A percentile compares a stretch with the other conserved stretches of the same genome.
Evolutionary conservation across 768 basidiomycete genomes (phyloP).

Genomic region (Rubroboletus satanas): DNA sequence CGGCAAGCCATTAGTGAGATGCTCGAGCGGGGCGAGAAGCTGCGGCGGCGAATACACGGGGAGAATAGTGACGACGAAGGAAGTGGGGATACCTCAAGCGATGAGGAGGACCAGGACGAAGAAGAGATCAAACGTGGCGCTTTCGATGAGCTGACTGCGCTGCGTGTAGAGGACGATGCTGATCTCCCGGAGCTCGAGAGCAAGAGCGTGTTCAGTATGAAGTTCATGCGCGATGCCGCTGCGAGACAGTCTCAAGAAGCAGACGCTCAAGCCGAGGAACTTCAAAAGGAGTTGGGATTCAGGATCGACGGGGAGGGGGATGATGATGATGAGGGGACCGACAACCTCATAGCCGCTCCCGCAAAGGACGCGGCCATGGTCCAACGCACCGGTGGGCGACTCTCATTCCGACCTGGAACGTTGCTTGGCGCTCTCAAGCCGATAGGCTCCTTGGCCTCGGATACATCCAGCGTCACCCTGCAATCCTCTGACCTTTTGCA

Average conservation of each 20-base stretch:
- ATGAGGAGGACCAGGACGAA: constrained; percentile 37
- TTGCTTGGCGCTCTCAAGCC: constrained; percentile 14
- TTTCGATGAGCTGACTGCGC: constrained; percentile 68
- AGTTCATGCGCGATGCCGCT: constrained; percentile 96
- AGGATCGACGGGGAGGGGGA: constrained; percentile 27
- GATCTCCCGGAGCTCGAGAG: constrained; percentile 32
- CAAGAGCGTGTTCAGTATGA: constrained; percentile 89
- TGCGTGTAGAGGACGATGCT: constrained; percentile 41
- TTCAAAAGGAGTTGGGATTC: constrained; percentile 63
- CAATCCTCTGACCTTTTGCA: constrained; percentile 53
- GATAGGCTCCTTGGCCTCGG: constrained; percentile 39
- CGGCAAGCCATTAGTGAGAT: constrained; percentile 77
- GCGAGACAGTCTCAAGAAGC: constrained; percentile 56
- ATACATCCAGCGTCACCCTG: constrained; percentile 67
- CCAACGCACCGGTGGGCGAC: constrained; percentile 63
- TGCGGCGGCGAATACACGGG: constrained; percentile 74
- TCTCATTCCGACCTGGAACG: constrained; percentile 57
- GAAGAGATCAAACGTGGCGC: constrained; percentile 57
- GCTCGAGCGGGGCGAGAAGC: constrained; percentile 75
- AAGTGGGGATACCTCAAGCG: constrained; percentile 43
- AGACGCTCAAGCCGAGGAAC: constrained; percentile 65
- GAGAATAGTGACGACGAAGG: constrained; percentile 54
- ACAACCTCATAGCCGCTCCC: constrained; percentile 27
- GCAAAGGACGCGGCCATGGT: constrained; percentile 36
- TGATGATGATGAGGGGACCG: constrained; percentile 27